Base-by-base conservation (phyloP, 2,329 filamentous ascomycete species). In the Exophiala calicioides region DNA sequence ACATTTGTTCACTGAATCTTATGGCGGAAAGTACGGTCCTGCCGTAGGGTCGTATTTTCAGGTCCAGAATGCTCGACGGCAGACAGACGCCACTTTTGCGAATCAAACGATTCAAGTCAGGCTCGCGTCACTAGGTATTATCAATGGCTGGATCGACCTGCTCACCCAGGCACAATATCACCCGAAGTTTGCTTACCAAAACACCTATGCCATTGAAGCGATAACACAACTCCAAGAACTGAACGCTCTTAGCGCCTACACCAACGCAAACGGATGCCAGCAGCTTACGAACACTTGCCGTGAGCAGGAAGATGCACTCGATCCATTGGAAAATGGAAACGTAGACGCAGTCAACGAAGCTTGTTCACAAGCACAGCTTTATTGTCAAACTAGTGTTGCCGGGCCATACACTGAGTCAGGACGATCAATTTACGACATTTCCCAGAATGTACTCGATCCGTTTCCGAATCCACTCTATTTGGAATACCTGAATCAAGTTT, bases 81-180 rank as follows among this genome's bases (percentile, higher is more conserved):
- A 64, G n/a, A 76, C 72, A 44, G 77, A 80, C 3, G 64, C 72
- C 1, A 47, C 79, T 1, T 63, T 74, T 6, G 65, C 61, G 13
- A 57, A 57, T 8, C 32, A 24, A 9, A 56, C 56, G 12, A 57
- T 58, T 13, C 43, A 52, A 8, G 18, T 60, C 32, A 52, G 38
- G 3, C 48, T 89, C 6, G 70, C 69, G 10, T 79, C 84, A 0
- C 65, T 89, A 0, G 84, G 85, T 16, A 85, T 90, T 47, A 71
- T 88, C 47, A 87, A 89, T 62, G 85, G 84, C 9, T 80, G 84
- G 54, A 70, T 89, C 26, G 86, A 90, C 59, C 73, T 78, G 56
- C 62, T 81, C 21, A 72, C 81, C 1, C 82, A 88, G 41, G 56
- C 56, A 5, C 61, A 60, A 2, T 68, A 61, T 35, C 71, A 71